These are phyloP conservation scores for Pneumocystis carinii DNA, from an alignment of 1,139 yeast species.

Conservation along the genomic window DNA sequence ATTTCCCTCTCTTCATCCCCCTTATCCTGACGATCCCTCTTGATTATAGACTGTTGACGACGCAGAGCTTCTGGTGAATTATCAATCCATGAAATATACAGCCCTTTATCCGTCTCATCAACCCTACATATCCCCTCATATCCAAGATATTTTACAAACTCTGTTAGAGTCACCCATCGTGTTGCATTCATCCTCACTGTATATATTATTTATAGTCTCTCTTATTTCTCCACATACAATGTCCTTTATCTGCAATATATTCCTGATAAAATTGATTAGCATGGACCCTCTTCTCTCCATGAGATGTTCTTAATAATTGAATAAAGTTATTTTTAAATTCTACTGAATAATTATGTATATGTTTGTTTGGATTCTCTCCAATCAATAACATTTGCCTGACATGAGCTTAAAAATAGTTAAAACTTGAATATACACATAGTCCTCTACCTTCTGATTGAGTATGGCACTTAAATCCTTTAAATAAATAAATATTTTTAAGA, in stretches of 20 bases:
- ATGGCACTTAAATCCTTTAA: constrained; percentile 52
- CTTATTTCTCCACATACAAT: not conserved
- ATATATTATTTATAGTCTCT: constrained; percentile 41
- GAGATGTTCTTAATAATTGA: constrained; percentile 44
- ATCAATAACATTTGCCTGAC: constrained; percentile 34
- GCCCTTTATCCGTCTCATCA: constrained; percentile 32
- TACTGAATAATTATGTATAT: constrained; percentile 45
- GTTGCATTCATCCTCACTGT: constrained; percentile 91
- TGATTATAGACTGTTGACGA: constrained; percentile 27
- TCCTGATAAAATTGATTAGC: constrained; percentile 87
- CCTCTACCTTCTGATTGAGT: constrained; percentile 46
- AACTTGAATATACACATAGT: too few species aligned
- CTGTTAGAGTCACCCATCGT: constrained; percentile 54
- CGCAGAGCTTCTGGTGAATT: constrained; percentile 32
- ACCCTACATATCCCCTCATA: constrained; percentile 45
- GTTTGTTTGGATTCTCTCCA: constrained; percentile 32
- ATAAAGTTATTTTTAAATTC: constrained; percentile 54
- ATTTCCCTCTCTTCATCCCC: constrained; percentile 34
- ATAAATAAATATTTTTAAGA: not conserved
- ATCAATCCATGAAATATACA: constrained; percentile 40
- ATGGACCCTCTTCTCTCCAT: constrained; percentile 67
- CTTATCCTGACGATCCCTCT: constrained; percentile 26
- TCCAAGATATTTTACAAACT: constrained; percentile 53
- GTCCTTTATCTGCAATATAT: constrained; percentile 30
- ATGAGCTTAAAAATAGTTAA: constrained; percentile 29